These are phyloP conservation scores for Lasiosphaeriaceae sp. DNA, from an alignment of 495 filamentous ascomycete species.

Conservation along the genomic window DNA sequence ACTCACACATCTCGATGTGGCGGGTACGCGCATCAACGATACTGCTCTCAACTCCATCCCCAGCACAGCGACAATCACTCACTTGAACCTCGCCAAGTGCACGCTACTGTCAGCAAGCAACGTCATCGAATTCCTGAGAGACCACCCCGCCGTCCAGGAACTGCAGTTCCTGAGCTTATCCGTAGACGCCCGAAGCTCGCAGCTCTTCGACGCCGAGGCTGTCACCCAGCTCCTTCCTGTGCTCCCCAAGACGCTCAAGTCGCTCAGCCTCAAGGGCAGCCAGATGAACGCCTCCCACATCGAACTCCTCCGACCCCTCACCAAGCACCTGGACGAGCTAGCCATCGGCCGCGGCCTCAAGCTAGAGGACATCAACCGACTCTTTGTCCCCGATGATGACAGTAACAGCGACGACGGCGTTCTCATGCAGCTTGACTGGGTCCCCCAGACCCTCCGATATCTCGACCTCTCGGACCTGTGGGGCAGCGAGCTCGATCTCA, in stretches of 20 bases:
- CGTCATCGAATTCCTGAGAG: conserved; percentile 68
- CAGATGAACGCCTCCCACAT: conserved; percentile 64
- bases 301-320: conserved; percentile 61
- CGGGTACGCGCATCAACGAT: conserved; percentile 75
- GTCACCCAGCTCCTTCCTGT: conserved; percentile 62
- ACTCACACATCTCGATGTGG: conserved; percentile 77
- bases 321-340: conserved; percentile 78
- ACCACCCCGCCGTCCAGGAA: conserved; percentile 65
- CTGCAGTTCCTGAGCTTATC: conserved; percentile 74
- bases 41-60: conserved; percentile 69
- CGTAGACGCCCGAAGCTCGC: conserved; percentile 68
- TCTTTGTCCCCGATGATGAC: conserved; percentile 47
- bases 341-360: conserved; percentile 68
- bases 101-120: conserved; percentile 60
- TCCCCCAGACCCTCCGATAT: conserved; percentile 67
- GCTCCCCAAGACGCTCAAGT: conserved; percentile 65
- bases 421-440: conserved; percentile 42
- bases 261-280: conserved; percentile 73
- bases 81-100: conserved; percentile 78
- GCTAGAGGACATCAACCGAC: conserved; percentile 57
- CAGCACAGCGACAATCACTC: conserved; percentile 65
- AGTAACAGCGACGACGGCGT: conserved; percentile 12
- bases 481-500: conserved; percentile 54
- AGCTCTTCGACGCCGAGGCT: conserved; percentile 64
- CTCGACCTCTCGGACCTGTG: conserved; percentile 66